Evolutionary conservation across 495 filamentous ascomycete genomes (phyloP), one percentile per base, ranked within the genome.

Genomic region (Penicillium chermesinum): DNA sequence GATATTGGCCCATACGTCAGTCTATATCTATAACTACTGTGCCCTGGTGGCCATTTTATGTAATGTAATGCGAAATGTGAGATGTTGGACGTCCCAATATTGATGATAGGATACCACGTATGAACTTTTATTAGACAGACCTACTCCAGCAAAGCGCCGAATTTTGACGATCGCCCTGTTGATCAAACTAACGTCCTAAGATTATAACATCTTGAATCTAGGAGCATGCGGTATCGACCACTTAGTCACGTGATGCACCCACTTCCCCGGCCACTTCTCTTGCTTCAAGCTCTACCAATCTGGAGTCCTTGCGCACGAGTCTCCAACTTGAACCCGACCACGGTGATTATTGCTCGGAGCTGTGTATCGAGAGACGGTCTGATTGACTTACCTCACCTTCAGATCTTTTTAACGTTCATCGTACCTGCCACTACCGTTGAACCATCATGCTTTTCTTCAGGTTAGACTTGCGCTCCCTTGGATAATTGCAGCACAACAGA

Each of bases 371-470:
- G 25, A 10, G 5, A 30, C 10, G 2, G 44, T 0, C 12, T 47
- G 6, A 12, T 32, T 41, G 27, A 15, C 12, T 20, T 12, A 19
- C 2, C 34, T 19, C n/a, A 21, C n/a, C 15, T 12, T 15, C 18
- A 8, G 14, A 7, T 16, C 7, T 20, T 27, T 9, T 16, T 30
- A n/a, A 30, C 22, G 34, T 21, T 35, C 17, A 13, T 22, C 33
- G 20, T 33, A 9, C 42, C 13, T 43, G 27, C 25, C 34, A 15
- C 15, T 25, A 35, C n/a, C 18, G 18, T 49, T 48, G 49, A 40
- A 4, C 46, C 52, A 60, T 37, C 52, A 75, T 75, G 72, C 68
- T 75, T 63, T 75, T 75, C 65, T 75, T 75, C 61, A 75, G 72
- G 72, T 73, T 62, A 8, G 35, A 16, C 9, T 25, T 15, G 13